Base-by-base conservation (phyloP, 345 rosid genomes). In the Lumnitzera littorea region DNA sequence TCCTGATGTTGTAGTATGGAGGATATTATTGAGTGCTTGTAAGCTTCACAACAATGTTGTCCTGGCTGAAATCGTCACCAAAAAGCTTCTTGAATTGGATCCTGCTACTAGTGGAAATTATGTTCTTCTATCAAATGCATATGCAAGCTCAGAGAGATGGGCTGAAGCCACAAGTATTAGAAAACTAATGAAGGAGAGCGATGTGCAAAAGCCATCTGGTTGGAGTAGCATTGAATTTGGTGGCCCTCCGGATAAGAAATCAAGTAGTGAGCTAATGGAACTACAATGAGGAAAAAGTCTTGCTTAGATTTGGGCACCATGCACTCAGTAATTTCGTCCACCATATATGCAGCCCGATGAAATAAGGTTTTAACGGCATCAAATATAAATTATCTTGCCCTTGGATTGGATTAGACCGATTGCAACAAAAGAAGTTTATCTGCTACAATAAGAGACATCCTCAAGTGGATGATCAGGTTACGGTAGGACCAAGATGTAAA, bases 51-150 rank as follows among this genome's bases (percentile, higher is more conserved):
- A 87, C 24, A 72, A 79, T 62, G 70, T 73, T 51, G 70, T 57
- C 46, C 71, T 84, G 55, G 89, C 89, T 25, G 82, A 85, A 70
- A 71, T 69, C 51, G 83, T 68, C 49, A 62, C 77, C 1, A 57
- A 70, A 50, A 82, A 77, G 54, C 88, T 87, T 62, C 71, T 75
- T 4, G 69, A 72, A 68, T 58, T 72, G 64, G 88, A 87, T 67
- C 77, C 82, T 7, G 68, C 77, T 68, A 80, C 78, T 68, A 80
- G 88, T 59, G 86, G 84, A 51, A 75, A 80, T 58, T 86, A 86
- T 64, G 81, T 86, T 63, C 76, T 86, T 53, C 74, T 84, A 56
- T 86, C 94, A 12, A 80, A 70, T 63, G 62, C 81, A 11, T 84
- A 78, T 55, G 83, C 94, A 36, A 69, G 71, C 56, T 82, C 80